phyloP scores from a whole-genome alignment of 257 asterid genomes.

The Fraxinus pennsylvanica region DNA sequence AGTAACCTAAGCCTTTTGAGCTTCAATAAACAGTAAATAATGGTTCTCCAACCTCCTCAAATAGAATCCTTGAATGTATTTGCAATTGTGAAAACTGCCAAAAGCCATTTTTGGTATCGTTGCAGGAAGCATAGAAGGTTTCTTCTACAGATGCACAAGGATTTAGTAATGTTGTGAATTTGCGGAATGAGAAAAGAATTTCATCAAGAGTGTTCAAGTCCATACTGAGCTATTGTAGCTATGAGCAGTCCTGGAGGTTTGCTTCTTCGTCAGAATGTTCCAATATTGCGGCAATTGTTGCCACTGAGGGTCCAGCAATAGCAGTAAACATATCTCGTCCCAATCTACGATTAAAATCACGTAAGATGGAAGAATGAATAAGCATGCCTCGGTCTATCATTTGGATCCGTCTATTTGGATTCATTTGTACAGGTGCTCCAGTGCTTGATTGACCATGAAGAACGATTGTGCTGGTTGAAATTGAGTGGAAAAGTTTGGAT shows the following conservation, averaged over 20 bases:
- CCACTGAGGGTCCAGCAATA: slow-evolving; percentile 83
- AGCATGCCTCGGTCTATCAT: slow-evolving; percentile 62
- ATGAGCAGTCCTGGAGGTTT: slow-evolving; percentile 72
- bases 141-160: slow-evolving; percentile 85
- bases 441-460: slow-evolving; percentile 40
- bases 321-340: slow-evolving; percentile 90
- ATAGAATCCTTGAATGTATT: slow-evolving; percentile 79
- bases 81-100: slow-evolving; percentile 79
- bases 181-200: slow-evolving; percentile 75
- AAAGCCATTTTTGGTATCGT: slow-evolving; percentile 83
- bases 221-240: slow-evolving; percentile 78
- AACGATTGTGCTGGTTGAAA: slow-evolving; percentile 56
- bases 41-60: slow-evolving; percentile 87
- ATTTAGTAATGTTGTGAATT: slow-evolving; percentile 75
- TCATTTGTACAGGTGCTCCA: slow-evolving; percentile 51
- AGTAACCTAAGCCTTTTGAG: slow-evolving; percentile 80
- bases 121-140: slow-evolving; percentile 73
- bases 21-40: slow-evolving; percentile 81
- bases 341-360: slow-evolving; percentile 67
- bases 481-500: slow-evolving; percentile 78
- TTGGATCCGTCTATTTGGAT: slow-evolving; percentile 83
- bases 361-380: slow-evolving; percentile 48
- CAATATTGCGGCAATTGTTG: slow-evolving; percentile 81
- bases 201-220: slow-evolving; percentile 84
- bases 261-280: slow-evolving; percentile 85